phyloP scores from a whole-genome alignment of 345 rosid species.

The Ceriops decandra region DNA sequence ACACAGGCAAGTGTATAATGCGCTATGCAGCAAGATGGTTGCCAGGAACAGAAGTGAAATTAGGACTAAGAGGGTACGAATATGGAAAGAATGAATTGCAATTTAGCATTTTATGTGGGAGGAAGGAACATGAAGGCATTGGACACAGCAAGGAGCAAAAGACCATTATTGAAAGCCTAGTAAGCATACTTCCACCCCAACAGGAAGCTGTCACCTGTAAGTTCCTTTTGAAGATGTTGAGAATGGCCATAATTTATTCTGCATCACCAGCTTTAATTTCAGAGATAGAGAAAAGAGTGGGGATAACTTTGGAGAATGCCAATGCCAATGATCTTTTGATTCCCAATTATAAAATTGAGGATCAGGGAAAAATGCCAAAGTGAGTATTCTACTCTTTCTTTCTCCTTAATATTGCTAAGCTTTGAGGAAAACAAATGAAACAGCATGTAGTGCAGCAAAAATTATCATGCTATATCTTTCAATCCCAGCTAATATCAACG shows the following conservation, averaged over 20 bases:
- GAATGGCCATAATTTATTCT: constrained; percentile 62
- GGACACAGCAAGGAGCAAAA: constrained; percentile 49
- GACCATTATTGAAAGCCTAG: constrained; percentile 60
- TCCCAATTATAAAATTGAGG: constrained; percentile 55
- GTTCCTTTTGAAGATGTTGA: constrained; percentile 69
- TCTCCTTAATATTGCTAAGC: constrained; percentile 13
- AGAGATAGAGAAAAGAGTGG: constrained; percentile 77
- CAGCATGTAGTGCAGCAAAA: background rate
- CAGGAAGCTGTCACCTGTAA: constrained; percentile 63
- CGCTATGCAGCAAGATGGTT: constrained; percentile 57
- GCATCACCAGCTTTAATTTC: constrained; percentile 73
- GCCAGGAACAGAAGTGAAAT: constrained; percentile 45
- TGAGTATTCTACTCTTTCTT: constrained; percentile 34
- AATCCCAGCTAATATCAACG: constrained; percentile 11
- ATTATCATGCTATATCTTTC: background rate
- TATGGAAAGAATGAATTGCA: constrained; percentile 57
- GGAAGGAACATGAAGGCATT: constrained; percentile 35
- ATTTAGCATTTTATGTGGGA: constrained; percentile 41
- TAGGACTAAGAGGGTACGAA: constrained; percentile 58
- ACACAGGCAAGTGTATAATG: constrained; percentile 57
- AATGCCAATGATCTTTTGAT: constrained; percentile 67
- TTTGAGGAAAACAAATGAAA: background rate
- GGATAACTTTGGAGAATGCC: constrained; percentile 62
- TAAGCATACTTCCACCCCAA: constrained; percentile 65
- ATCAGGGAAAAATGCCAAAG: constrained; percentile 47